Evolutionary conservation across 176 grass and related monocot species (phyloP).

Genomic region (Calamus simplicifolius): DNA sequence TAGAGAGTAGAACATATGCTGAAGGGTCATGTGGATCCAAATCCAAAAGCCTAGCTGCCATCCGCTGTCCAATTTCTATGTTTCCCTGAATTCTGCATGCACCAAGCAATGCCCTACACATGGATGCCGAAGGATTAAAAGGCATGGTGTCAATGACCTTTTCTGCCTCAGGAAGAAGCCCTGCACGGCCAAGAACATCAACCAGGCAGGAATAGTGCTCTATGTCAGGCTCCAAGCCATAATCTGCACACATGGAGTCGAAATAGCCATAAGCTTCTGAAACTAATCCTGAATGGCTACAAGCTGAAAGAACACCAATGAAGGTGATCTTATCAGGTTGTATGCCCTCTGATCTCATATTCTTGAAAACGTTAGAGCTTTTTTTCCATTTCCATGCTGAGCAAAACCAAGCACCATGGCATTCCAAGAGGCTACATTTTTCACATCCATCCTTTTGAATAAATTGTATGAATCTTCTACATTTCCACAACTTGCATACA

Average conservation of each 20-base stretch:
- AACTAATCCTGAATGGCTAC: slow-evolving; percentile 25
- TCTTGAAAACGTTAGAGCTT: slow-evolving; percentile 14
- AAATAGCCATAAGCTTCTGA: slow-evolving; percentile 21
- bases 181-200: slow-evolving; percentile 25
- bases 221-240: slow-evolving; percentile 15
- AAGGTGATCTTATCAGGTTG: slow-evolving; percentile 25
- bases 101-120: slow-evolving; percentile 21
- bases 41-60: slow-evolving; percentile 22
- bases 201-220: slow-evolving; percentile 29
- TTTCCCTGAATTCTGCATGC: slow-evolving; percentile 24
- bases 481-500: slow-evolving; percentile 32
- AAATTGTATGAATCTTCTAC: slow-evolving; percentile 18
- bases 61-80: slow-evolving; percentile 18
- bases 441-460: slow-evolving; percentile 7
- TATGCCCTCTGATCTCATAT: slow-evolving; percentile 7
- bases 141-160: slow-evolving; percentile 19
- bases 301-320: slow-evolving; percentile 20
- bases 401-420: slow-evolving; percentile 10
- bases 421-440: slow-evolving; percentile 23
- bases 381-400: slow-evolving; percentile 18
- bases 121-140: slow-evolving; percentile 20
- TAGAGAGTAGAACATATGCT: slow-evolving; percentile 29
- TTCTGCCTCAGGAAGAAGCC: slow-evolving; percentile 18
- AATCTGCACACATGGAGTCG: slow-evolving; percentile 13
- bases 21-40: slow-evolving; percentile 21